These are phyloP conservation scores for Mortierella claussenii DNA, from an alignment of 192 early-diverging fungal genomes.

Conservation along the genomic window DNA sequence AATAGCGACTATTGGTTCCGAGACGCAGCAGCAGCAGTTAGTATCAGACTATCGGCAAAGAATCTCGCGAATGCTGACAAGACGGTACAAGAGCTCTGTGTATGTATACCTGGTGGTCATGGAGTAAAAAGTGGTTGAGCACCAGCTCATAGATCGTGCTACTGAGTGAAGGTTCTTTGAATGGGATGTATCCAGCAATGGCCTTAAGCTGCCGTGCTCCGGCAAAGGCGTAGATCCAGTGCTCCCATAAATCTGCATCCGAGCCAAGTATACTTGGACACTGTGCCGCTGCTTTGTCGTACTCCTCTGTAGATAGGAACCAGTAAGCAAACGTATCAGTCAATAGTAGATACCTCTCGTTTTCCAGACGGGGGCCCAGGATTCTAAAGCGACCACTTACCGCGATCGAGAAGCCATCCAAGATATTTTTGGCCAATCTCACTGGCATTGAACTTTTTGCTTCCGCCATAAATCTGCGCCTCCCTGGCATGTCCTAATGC, in stretches of 20 bases:
- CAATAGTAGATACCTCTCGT: no score
- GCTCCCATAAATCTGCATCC: constrained; percentile 85
- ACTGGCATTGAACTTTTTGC: constrained; percentile 68
- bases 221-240: constrained; percentile 92
- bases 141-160: constrained; percentile 90
- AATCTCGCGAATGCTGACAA: neutral
- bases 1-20: constrained; percentile 56
- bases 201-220: constrained; percentile 77
- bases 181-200: constrained; percentile 84
- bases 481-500: constrained; percentile 76
- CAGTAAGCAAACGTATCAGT: neutral
- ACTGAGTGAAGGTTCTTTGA: constrained; percentile 74
- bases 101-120: constrained; percentile 74
- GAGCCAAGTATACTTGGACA: constrained; percentile 79
- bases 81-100: no score
- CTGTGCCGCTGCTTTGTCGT: constrained; percentile 74
- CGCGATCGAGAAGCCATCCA: constrained; percentile 75
- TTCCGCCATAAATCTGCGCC: constrained; percentile 67
- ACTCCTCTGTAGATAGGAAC: constrained; percentile 52
- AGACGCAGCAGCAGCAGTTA: no score
- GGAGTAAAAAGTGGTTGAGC: constrained; percentile 73
- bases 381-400: constrained; percentile 22
- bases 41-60: no score
- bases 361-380: no score
- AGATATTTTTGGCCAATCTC: constrained; percentile 88